Evolutionary conservation across 2,329 filamentous ascomycete species (phyloP), one percentile per base, ranked within the genome.

Genomic region (Fusarium vanettenii): DNA sequence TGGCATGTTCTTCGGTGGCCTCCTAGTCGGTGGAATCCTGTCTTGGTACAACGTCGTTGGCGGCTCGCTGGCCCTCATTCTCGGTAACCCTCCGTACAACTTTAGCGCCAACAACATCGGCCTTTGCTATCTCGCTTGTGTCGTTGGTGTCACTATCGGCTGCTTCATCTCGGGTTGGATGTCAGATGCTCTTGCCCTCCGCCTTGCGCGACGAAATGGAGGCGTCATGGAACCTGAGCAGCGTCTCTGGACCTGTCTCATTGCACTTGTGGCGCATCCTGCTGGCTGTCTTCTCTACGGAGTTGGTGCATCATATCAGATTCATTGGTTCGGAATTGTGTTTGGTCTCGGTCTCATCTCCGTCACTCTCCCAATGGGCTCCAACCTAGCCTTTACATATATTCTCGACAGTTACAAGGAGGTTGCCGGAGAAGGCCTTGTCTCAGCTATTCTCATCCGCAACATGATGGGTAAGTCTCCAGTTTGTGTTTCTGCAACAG

Each of bases 191-290:
- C 45, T 79, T 9, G 65, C 71, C 10, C 20, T 79, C 11, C 64
- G 57, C 16, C 70, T 79, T 25, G 70, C 78, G 0, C 75, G 76
- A 3, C 57, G 71, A 20, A 79, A 77, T 20, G 68, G 69, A 9
- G 78, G 78, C 0, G 69, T 79, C 6, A 78, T 76, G 69, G 78
- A 79, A 18, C 78, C 78, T 2, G 78, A 79, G 55, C 76, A 79
- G 10, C 76, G 78, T 1, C 71, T 79, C 3, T 79, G 75, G 75
- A 72, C 72, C 4, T 77, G 69, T 14, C 25, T 70, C 18, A 59
- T 79, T 43, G 67, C 77, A 3, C 48, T 78, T 2, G 29, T 79
- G 5, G 67, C 71, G 13, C 77, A 79, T 39, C 77, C 77, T 4
- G 64, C 70, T 4, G 77, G 77, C 0, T 79, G 75, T 41, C 65